phyloP scores from a whole-genome alignment of 1,284 basidiomycete species.

The Fomitopsis schrenkii region DNA sequence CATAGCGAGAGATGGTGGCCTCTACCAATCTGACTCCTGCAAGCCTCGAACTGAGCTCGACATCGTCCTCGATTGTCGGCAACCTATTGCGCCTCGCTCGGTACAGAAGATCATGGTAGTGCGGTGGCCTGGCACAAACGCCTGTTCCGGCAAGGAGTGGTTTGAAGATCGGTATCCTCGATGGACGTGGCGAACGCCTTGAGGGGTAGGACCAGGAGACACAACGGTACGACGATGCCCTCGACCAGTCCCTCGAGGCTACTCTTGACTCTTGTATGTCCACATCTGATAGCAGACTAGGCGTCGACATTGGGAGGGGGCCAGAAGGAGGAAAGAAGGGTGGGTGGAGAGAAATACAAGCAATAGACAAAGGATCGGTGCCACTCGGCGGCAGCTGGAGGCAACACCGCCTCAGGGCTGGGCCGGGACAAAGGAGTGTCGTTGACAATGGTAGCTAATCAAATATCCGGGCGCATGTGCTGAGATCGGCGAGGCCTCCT shows the following conservation, averaged over 20 bases:
- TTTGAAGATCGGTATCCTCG: neutral
- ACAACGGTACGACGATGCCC: conserved; percentile 19
- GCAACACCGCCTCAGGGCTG: neutral
- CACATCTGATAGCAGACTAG: neutral
- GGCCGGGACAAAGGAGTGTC: conserved; percentile 1
- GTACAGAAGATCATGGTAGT: conserved; percentile 22
- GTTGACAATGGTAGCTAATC: conserved; percentile 1
- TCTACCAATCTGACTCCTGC: conserved; percentile 24
- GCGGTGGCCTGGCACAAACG: conserved; percentile 21
- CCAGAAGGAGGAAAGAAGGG: neutral
- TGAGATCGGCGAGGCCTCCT: neutral
- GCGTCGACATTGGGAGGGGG: neutral
- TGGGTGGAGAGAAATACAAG: neutral
- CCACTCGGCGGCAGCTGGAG: neutral
- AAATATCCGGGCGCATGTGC: neutral
- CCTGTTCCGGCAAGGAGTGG: conserved; percentile 2
- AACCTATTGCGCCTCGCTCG: conserved; percentile 14
- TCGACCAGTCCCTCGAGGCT: conserved; percentile 21
- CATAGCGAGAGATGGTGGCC: conserved; percentile 24
- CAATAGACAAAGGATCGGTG: neutral
- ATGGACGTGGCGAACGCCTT: neutral
- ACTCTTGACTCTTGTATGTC: conserved; percentile 16
- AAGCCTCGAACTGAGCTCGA: conserved; percentile 22
- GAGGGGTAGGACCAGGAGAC: conserved; percentile 24
- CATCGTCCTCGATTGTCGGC: conserved; percentile 10